These are phyloP conservation scores for Spirogloea muscicola DNA, from an alignment of 139 green algal species.

Conservation along the genomic window DNA sequence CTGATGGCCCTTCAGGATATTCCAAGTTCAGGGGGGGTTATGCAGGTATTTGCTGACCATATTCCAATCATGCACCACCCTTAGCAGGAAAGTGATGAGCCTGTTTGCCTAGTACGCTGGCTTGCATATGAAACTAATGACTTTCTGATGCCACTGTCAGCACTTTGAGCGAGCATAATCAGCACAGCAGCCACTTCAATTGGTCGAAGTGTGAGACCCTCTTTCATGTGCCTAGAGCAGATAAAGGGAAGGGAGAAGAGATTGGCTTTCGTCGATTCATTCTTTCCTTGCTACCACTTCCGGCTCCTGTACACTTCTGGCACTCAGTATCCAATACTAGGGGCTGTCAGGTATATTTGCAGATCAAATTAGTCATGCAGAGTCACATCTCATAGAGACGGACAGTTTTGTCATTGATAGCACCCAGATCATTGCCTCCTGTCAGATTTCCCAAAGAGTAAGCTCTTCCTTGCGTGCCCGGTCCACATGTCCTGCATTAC, in stretches of 20 bases:
- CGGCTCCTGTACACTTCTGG: constrained; percentile 50
- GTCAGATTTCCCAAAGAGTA: no score
- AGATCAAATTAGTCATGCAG: no score
- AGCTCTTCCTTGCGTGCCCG: not conserved
- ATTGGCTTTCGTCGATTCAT: constrained; percentile 41
- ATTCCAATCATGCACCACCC: not conserved
- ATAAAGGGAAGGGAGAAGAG: constrained; percentile 47
- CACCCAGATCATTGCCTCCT: no score
- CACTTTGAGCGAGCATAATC: not conserved
- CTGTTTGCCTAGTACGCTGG: no score
- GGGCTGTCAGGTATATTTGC: constrained; percentile 34
- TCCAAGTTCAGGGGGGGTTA: constrained; percentile 48
- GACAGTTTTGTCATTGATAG: no score
- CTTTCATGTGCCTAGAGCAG: not conserved
- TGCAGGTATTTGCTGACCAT: constrained; percentile 31
- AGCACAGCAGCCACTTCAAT: not conserved
- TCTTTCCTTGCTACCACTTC: constrained; percentile 53
- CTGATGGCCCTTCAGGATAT: constrained; percentile 49
- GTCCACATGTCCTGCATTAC: not conserved
- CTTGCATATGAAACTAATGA: no score
- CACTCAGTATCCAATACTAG: constrained; percentile 49
- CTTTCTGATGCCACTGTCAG: not conserved
- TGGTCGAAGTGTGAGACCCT: not conserved
- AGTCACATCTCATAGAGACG: no score
- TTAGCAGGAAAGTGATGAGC: no score